These are phyloP conservation scores for Pseudevernia furfuracea DNA, from an alignment of 495 filamentous ascomycete genomes.

Conservation along the genomic window DNA sequence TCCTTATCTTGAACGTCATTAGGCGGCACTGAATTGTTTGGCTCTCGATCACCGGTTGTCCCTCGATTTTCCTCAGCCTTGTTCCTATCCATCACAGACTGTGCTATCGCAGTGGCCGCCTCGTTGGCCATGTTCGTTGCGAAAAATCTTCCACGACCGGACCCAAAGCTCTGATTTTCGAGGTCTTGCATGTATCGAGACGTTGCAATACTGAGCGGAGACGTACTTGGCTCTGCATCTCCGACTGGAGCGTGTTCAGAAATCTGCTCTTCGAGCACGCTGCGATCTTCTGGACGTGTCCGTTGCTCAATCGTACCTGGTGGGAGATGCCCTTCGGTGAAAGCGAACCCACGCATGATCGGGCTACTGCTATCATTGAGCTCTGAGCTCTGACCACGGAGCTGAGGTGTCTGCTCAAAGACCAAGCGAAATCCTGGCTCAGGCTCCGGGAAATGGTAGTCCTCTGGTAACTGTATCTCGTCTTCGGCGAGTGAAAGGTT, in stretches of 20 bases:
- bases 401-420: constrained; percentile 6
- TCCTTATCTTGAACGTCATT: not conserved
- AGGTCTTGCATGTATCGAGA: not conserved
- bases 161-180: not conserved
- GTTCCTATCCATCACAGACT: not conserved
- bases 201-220: not conserved
- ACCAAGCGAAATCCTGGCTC: constrained; percentile 10
- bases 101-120: not conserved
- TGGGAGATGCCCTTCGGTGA: not conserved
- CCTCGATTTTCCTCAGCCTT: not conserved
- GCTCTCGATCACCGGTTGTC: not conserved
- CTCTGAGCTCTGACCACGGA: not conserved
- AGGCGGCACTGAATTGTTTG: not conserved
- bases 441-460: not conserved
- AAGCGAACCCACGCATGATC: not conserved
- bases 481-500: not conserved
- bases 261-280: no score
- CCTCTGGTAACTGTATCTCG: not conserved
- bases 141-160: not conserved
- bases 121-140: not conserved
- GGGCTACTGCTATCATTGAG: not conserved
- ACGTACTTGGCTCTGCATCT: not conserved
- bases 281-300: not conserved
- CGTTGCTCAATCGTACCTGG: not conserved
- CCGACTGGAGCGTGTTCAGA: not conserved